Conservation (phyloP, 2,329 filamentous ascomycete species). For the Penicillium brevicompactum region DNA sequence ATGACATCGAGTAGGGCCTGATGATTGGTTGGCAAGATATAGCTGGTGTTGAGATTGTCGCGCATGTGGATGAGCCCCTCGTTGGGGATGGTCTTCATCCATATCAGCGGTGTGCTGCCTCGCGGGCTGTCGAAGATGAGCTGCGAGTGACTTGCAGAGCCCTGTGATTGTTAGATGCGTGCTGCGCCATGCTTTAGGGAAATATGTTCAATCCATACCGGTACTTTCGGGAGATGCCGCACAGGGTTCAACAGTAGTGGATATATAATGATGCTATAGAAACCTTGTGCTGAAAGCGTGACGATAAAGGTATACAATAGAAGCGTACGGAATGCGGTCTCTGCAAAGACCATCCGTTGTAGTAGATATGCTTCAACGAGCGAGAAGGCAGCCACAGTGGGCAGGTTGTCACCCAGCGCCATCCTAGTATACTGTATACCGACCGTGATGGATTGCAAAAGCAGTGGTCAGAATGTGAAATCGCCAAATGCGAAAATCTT, state of each 20-base stretch:
- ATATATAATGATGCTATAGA: constrained; percentile 51
- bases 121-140: constrained; percentile 39
- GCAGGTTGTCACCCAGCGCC: constrained; percentile 1
- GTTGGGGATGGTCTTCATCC: constrained; percentile 57
- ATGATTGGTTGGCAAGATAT: constrained; percentile 36
- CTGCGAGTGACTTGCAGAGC: constrained; percentile 25
- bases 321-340: constrained; percentile 27
- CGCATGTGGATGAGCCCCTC: constrained; percentile 58
- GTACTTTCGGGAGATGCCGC: constrained; percentile 51
- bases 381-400: constrained; percentile 22
- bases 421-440: background rate
- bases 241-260: constrained; percentile 55
- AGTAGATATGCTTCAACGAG: constrained; percentile 33
- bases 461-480: background rate
- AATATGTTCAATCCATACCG: constrained; percentile 5
- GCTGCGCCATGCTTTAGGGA: background rate
- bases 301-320: constrained; percentile 23
- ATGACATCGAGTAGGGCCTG: constrained; percentile 54
- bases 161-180: constrained; percentile 19
- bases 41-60: constrained; percentile 46
- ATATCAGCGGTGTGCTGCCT: constrained; percentile 38
- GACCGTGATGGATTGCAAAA: background rate
- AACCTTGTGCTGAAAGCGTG: constrained; percentile 26
- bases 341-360: constrained; percentile 28
- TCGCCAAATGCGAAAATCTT: background rate